Percentiles rank a stretch among this genome's conserved stretches.
Conservation (phyloP, 1,284 basidiomycete species). For the Phylloporus sp. region DNA sequence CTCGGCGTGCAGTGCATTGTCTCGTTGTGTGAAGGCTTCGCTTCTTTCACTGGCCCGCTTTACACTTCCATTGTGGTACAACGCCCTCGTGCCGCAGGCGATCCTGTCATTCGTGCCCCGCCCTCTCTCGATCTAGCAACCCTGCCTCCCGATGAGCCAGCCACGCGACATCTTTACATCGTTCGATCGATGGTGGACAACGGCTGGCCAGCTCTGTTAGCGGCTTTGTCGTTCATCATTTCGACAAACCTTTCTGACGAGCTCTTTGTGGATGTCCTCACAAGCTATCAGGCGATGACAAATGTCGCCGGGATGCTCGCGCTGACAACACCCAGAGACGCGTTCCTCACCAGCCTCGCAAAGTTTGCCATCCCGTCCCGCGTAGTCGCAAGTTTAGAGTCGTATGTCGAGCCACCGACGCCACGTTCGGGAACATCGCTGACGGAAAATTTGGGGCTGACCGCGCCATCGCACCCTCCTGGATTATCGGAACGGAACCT, state of each 20-base stretch:
- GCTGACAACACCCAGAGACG: constrained; percentile 88
- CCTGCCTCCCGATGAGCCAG: constrained; percentile 65
- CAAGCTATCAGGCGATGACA: constrained; percentile 84
- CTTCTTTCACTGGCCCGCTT: constrained; percentile 72
- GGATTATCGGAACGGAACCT: constrained; percentile 89
- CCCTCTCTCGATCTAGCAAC: constrained; percentile 72
- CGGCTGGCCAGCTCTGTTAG: constrained; percentile 90
- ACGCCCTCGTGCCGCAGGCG: constrained; percentile 69
- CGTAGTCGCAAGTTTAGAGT: constrained; percentile 85
- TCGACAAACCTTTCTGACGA: constrained; percentile 89
- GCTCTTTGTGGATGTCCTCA: constrained; percentile 84
- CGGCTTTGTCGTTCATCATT: constrained; percentile 88
- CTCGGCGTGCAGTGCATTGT: constrained; percentile 90
- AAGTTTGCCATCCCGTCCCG: constrained; percentile 89
- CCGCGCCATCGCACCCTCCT: constrained; percentile 63
- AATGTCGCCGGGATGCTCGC: constrained; percentile 90
- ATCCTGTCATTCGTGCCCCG: constrained; percentile 74
- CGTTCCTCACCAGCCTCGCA: constrained; percentile 87
- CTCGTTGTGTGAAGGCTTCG: constrained; percentile 89
- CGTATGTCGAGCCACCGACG: constrained; percentile 71
- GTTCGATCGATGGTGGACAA: constrained; percentile 83
- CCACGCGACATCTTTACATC: constrained; percentile 62
- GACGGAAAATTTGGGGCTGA: constrained; percentile 76
- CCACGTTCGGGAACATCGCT: constrained; percentile 69
- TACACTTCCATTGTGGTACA: constrained; percentile 75